Evolutionary conservation across 495 filamentous ascomycete genomes (phyloP), one percentile per base, ranked within the genome.

Genomic region (Xylaria nigripes): DNA sequence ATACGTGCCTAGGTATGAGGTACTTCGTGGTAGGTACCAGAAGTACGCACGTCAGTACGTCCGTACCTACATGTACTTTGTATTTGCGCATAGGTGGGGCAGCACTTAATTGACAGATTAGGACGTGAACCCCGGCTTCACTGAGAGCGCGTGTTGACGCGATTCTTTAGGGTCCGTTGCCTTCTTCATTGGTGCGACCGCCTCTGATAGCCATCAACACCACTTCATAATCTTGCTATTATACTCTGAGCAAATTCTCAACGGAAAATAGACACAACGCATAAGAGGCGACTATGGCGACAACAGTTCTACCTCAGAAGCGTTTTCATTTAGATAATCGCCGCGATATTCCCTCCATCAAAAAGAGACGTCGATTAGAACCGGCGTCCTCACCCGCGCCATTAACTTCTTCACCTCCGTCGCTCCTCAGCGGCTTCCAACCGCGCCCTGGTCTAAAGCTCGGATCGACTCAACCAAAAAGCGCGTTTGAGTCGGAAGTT

Each of bases 401-500:
- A 7, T 60, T 71, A 25, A 67, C 76, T 2, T 76, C 81, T 0
- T 75, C 76, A 1, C 78, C 79, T 45, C 69, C 74, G 44, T 65
- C 70, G 23, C 69, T 76, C 30, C 74, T 83, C 54, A 80, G 81
- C 56, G 76, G 79, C 43, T 81, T 81, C 15, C 79, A 84, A 59
- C 78, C 76, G 58, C 72, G 70, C 6, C 70, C 74, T 9, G 84
- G 81, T 65, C 80, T 78, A 32, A 84, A 78, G 54, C 64, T 85
- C 29, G 80, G 81, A 29, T 92, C 89, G 0, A 92, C 81, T 56
- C 90, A 95, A 72, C 81, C 84, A 3, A 95, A 95, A 70, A 94
- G 89, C 67, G 81, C 84, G 52, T 99, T 99, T 61, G 93, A 97
- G 70, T 85, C 85, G 59, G 90, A 96, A 57, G 88, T 95, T 12